Evolutionary conservation across 495 filamentous ascomycete genomes (phyloP).

Genomic region (Chaetomium fimeti): DNA sequence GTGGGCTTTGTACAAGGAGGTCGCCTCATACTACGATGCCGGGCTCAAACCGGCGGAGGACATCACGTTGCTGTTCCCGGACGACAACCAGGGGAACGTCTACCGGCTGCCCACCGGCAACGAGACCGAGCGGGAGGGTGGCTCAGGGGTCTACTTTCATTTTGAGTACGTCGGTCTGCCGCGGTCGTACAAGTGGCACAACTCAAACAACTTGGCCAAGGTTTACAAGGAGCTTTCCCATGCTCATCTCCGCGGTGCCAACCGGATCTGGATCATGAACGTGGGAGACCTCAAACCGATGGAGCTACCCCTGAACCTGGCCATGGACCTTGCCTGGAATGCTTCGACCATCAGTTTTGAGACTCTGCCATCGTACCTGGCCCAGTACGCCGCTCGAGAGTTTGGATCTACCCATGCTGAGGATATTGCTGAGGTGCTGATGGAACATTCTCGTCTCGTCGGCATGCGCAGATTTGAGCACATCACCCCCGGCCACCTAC

Average conservation of each 20-base stretch:
- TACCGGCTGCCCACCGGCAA: constrained; percentile 55
- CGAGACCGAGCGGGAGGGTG: constrained; percentile 52
- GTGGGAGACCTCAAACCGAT: constrained; percentile 63
- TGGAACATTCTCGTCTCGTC: constrained; percentile 54
- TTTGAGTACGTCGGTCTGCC: constrained; percentile 61
- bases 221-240: constrained; percentile 34
- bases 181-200: constrained; percentile 58
- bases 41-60: constrained; percentile 60
- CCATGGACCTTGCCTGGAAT: constrained; percentile 58
- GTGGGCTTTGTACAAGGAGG: constrained; percentile 62
- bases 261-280: constrained; percentile 64
- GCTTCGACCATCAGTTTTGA: constrained; percentile 47
- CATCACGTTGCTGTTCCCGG: constrained; percentile 62
- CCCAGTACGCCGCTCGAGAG: constrained; percentile 40
- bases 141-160: constrained; percentile 64
- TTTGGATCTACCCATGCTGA: constrained; percentile 47
- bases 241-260: constrained; percentile 52
- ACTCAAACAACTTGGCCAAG: constrained; percentile 50
- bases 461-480: constrained; percentile 59
- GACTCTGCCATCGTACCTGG: constrained; percentile 27
- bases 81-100: constrained; percentile 64
- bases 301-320: constrained; percentile 35
- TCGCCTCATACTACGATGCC: constrained; percentile 59
- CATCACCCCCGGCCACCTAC: constrained; percentile 47
- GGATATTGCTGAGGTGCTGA: constrained; percentile 51